A percentile compares a stretch with the other conserved stretches of the same genome.
phyloP scores from a whole-genome alignment of 495 filamentous ascomycete species.

The Talaromyces nanjingensis region DNA sequence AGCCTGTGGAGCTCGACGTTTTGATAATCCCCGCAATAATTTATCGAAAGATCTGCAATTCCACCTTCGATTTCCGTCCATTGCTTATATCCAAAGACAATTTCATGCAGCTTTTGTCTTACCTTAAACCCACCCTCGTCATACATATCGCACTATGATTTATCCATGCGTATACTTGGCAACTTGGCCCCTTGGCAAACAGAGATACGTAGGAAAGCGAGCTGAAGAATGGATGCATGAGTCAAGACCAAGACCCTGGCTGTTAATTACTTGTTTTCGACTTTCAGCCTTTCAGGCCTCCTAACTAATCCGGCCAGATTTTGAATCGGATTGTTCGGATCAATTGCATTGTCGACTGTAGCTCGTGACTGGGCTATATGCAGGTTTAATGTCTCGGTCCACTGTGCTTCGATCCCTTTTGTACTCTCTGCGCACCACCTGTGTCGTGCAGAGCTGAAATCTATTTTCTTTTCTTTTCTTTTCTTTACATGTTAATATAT shows the following conservation, averaged over 20 bases:
- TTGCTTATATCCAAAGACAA: neutral
- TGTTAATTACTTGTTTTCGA: neutral
- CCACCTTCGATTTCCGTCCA: neutral
- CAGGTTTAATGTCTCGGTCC: neutral
- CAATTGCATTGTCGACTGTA: neutral
- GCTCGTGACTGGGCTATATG: neutral
- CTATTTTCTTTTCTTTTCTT: neutral
- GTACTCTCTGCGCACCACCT: neutral
- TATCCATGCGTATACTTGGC: neutral
- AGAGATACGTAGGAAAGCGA: neutral
- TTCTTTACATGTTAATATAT: neutral
- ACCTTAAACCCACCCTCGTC: constrained; percentile 1
- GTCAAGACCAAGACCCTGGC: neutral
- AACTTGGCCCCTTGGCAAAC: neutral
- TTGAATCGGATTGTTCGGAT: neutral
- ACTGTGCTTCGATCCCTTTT: neutral
- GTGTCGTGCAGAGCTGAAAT: neutral
- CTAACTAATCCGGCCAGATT: neutral
- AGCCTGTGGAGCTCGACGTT: neutral
- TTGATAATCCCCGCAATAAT: neutral
- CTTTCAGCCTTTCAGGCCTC: neutral
- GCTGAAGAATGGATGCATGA: neutral
- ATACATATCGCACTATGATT: neutral
- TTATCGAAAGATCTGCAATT: neutral
- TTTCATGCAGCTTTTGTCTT: neutral